phyloP scores from a whole-genome alignment of 345 rosid genomes.

The Raphanus sativus region DNA sequence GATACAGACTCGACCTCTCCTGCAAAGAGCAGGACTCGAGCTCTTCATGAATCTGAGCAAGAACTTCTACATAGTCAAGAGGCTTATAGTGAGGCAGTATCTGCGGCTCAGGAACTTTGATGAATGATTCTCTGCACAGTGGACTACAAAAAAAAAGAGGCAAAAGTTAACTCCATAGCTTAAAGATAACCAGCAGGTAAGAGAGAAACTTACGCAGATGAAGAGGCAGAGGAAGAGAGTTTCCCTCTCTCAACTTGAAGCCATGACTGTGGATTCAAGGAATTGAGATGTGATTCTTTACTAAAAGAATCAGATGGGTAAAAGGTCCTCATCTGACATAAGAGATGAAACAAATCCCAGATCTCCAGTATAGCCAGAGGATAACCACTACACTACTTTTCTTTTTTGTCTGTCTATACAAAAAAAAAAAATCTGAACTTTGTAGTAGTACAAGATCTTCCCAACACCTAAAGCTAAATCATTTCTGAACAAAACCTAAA shows the following conservation, averaged over 20 bases:
- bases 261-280: conserved; percentile 96
- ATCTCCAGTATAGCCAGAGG: conserved; percentile 85
- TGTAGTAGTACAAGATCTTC: conserved; percentile 24
- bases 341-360: conserved; percentile 84
- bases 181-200: too few species aligned
- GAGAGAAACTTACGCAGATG: conserved; percentile 68
- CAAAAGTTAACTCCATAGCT: conserved; percentile 9
- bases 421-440: conserved; percentile 25
- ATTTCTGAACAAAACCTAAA: conserved; percentile 32
- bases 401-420: conserved; percentile 20
- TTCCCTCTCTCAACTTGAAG: conserved; percentile 99
- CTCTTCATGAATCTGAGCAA: conserved; percentile 95
- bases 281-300: conserved; percentile 80
- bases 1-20: conserved; percentile 70
- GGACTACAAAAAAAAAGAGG: conserved; percentile 27
- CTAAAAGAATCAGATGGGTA: conserved; percentile 80
- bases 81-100: conserved; percentile 81
- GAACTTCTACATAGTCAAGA: conserved; percentile 87
- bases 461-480: conserved; percentile 42
- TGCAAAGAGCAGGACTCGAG: conserved; percentile 73
- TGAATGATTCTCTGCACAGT: conserved; percentile 80
- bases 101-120: conserved; percentile 87
- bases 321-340: conserved; percentile 91
- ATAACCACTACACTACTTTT: conserved; percentile 29
- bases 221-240: conserved; percentile 51